Base-by-base conservation (phyloP, 2,329 filamentous ascomycete species). In the Dactylellina cionopaga region DNA sequence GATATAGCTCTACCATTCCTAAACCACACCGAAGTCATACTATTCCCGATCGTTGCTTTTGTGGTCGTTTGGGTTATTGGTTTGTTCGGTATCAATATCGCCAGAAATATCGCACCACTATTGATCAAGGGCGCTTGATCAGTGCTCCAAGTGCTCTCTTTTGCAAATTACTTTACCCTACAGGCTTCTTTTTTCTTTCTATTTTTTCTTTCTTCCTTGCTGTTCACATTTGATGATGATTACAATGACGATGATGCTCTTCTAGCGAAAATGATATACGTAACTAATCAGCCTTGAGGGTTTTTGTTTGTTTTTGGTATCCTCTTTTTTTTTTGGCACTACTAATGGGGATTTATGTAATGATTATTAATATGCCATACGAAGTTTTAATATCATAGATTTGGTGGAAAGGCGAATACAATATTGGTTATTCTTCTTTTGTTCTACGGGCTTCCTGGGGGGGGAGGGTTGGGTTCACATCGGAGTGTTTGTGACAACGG, bases 21-120 rank as follows among this genome's bases (percentile, higher is more conserved):
- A 22, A 86, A 88, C 77, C 87, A 89, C 75, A 90, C 88, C 0
- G 87, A 90, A 78, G 83, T 89, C 2, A 82, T 90, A 11, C 82
- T 90, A 29, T 81, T 86, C 10, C 88, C 88, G 0, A 85, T 89
- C 47, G 81, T 86, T n/a, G 81, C 87, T 1, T 84, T 87, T 49
- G 83, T 83, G 1, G 81, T 89, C 25, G 77, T 89, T 24, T 90
- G 87, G 87, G 76, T 83, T n/a, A 78, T 84, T 15, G 83, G 82
- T 75, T 77, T 84, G 62, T 82, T 84, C 75, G 79, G 75, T 15
- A 75, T 77, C 49, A 76, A 76, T 51, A 62, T 77, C 51, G 74
- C 76, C n/a, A 75, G 72, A 41, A 55, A 77, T 29, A 75, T 77
- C 17, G 65, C 75, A 13, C 71, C 74, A 5, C 63, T 77, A 6